Conservation (phyloP, 495 filamentous ascomycete genomes). For the Xylaria sp. region DNA sequence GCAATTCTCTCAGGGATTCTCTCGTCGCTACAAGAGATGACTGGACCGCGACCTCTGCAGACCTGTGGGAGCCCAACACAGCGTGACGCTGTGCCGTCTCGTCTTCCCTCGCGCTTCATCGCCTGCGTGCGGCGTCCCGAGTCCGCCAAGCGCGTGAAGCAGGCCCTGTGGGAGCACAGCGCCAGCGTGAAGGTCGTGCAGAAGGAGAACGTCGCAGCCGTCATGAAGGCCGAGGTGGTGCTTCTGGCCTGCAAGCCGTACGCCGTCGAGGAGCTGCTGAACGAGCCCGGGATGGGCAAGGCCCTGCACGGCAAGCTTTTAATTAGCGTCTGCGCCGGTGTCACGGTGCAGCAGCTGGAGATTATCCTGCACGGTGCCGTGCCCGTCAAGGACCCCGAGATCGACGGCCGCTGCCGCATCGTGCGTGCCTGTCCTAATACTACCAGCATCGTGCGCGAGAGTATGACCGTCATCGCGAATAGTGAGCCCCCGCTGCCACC, state of each 20-base stretch:
- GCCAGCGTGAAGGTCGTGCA: conserved; percentile 52
- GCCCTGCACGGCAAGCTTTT: conserved; percentile 80
- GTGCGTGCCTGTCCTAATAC: conserved; percentile 86
- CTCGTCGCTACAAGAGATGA: conserved; percentile 62
- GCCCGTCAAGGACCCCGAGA: conserved; percentile 42
- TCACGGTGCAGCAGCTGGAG: conserved; percentile 69
- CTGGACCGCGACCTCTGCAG: conserved; percentile 44
- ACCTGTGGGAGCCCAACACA: conserved; percentile 57
- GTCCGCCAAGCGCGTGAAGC: conserved; percentile 67
- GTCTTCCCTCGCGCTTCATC: conserved; percentile 74
- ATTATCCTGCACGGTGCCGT: conserved; percentile 59
- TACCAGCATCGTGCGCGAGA: conserved; percentile 69
- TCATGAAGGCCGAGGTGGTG: conserved; percentile 66
- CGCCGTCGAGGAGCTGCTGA: conserved; percentile 69
- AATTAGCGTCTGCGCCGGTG: conserved; percentile 85
- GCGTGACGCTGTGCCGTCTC: conserved; percentile 56
- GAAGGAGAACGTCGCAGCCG: conserved; percentile 66
- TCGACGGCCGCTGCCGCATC: conserved; percentile 59
- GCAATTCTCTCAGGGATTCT: conserved; percentile 85
- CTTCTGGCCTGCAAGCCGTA: conserved; percentile 82
- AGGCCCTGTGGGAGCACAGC: conserved; percentile 60
- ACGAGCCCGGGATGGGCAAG: conserved; percentile 67
- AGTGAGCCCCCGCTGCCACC: conserved; percentile 63
- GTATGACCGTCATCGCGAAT: conserved; percentile 79
- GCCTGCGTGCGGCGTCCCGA: conserved; percentile 72